These are phyloP conservation scores for Podospora appendiculata DNA, from an alignment of 495 filamentous ascomycete species.

Conservation along the genomic window DNA sequence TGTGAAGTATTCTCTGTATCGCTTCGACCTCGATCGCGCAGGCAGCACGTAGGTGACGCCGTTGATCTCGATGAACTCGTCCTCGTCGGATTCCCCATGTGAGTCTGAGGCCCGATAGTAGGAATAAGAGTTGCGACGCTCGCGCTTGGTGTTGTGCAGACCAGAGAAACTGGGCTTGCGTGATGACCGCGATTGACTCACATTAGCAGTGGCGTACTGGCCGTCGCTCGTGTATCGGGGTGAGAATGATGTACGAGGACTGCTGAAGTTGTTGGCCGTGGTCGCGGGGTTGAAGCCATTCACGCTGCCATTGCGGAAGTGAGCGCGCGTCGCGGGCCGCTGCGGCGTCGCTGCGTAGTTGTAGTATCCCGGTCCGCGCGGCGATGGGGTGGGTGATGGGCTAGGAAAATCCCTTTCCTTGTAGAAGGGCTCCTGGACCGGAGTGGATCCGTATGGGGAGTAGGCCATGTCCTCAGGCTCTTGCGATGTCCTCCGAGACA, in stretches of 20 bases:
- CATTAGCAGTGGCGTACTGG: constrained; percentile 49
- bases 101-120: constrained; percentile 43
- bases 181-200: constrained; percentile 39
- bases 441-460: constrained; percentile 39
- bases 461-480: constrained; percentile 36
- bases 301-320: constrained; percentile 36
- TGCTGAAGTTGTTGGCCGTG: constrained; percentile 15
- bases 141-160: constrained; percentile 30
- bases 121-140: constrained; percentile 44
- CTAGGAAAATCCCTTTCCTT: constrained; percentile 34
- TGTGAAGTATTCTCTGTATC: constrained; percentile 26
- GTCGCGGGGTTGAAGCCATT: constrained; percentile 11
- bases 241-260: constrained; percentile 34
- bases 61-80: constrained; percentile 47
- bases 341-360: constrained; percentile 34
- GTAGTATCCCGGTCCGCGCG: constrained; percentile 37
- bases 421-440: constrained; percentile 30
- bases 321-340: constrained; percentile 39
- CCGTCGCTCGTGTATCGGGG: constrained; percentile 48
- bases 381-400: constrained; percentile 44
- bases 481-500: constrained; percentile 26
- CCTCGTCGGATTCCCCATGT: constrained; percentile 54
- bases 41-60: constrained; percentile 39
- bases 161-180: constrained; percentile 44
- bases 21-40: constrained; percentile 35